Percentiles rank a stretch among this genome's conserved stretches.
phyloP scores from a whole-genome alignment of 768 basidiomycete genomes.

The Suillus americanus region DNA sequence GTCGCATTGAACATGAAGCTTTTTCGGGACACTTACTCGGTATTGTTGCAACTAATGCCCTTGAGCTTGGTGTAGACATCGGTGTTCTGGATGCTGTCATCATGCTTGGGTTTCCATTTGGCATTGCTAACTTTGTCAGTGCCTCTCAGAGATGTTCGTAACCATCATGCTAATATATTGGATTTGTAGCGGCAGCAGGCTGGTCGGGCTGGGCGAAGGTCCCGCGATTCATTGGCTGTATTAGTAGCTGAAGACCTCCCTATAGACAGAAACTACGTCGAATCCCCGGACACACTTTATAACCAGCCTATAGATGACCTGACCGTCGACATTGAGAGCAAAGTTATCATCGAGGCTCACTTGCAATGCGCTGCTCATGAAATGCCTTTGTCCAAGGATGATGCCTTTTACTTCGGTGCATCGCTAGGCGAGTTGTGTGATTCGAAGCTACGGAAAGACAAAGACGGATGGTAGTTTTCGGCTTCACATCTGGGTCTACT shows the following conservation, averaged over 20 bases:
- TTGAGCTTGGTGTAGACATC: slow-evolving; percentile 91
- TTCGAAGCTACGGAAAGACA: slow-evolving; percentile 57
- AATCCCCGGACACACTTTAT: slow-evolving; percentile 70
- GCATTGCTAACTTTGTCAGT: slow-evolving; percentile 77
- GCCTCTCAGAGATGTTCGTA: not conserved
- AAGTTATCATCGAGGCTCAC: slow-evolving; percentile 78
- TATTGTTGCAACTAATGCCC: slow-evolving; percentile 85
- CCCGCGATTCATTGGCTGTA: slow-evolving; percentile 76
- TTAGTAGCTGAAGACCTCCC: slow-evolving; percentile 69
- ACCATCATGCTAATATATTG: not conserved
- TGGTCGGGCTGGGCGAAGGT: slow-evolving; percentile 80
- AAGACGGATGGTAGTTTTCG: slow-evolving; percentile 73
- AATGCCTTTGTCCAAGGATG: slow-evolving; percentile 72
- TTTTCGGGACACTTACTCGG: slow-evolving; percentile 83
- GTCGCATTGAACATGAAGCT: slow-evolving; percentile 82
- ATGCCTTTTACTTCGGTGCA: slow-evolving; percentile 72
- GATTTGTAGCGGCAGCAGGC: slow-evolving; percentile 76
- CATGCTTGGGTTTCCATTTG: slow-evolving; percentile 82
- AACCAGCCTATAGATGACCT: slow-evolving; percentile 61
- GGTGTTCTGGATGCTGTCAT: slow-evolving; percentile 87
- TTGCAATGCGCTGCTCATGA: slow-evolving; percentile 87
- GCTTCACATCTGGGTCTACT: not conserved
- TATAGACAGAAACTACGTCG: slow-evolving; percentile 73
- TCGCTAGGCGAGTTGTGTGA: slow-evolving; percentile 59
- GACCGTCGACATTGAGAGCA: slow-evolving; percentile 69